Evolutionary conservation across 495 filamentous ascomycete genomes (phyloP).

Genomic region (Evernia prunastri): DNA sequence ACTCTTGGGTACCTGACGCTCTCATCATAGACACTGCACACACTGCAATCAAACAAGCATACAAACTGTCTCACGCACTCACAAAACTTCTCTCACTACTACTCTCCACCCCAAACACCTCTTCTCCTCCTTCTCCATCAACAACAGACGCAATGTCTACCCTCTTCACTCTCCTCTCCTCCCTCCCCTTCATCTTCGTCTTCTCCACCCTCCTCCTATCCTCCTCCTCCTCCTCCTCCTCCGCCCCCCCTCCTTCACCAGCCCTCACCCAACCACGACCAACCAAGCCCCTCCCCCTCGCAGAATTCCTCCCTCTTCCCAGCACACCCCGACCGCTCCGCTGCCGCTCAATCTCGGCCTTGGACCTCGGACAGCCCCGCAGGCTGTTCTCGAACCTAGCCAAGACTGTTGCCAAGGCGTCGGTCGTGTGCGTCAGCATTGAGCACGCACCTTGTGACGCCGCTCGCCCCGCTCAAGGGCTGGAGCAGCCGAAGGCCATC

Average conservation of each 20-base stretch:
- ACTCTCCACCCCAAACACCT: background rate
- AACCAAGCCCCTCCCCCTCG: background rate
- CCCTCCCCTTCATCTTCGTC: conserved; percentile 3
- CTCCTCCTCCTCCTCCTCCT: background rate
- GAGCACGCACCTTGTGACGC: background rate
- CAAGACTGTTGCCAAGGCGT: conserved; percentile 1
- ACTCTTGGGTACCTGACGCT: conserved; percentile 5
- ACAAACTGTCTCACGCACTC: background rate
- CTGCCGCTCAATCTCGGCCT: background rate
- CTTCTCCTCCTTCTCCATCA: background rate
- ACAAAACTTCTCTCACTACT: background rate
- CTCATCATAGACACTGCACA: conserved; percentile 1
- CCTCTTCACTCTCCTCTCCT: background rate
- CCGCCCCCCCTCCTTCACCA: background rate
- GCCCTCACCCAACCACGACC: background rate
- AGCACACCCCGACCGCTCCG: background rate
- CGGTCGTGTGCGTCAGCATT: background rate
- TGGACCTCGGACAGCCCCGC: background rate
- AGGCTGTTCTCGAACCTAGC: background rate
- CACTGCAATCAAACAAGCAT: background rate
- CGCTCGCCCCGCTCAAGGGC: background rate
- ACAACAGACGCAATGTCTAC: conserved; percentile 1
- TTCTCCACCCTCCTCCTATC: background rate
- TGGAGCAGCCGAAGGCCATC: background rate
- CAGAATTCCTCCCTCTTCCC: background rate